Evolutionary conservation across 2,329 filamentous ascomycete genomes (phyloP).

Genomic region (Fusarium fujikuroi): DNA sequence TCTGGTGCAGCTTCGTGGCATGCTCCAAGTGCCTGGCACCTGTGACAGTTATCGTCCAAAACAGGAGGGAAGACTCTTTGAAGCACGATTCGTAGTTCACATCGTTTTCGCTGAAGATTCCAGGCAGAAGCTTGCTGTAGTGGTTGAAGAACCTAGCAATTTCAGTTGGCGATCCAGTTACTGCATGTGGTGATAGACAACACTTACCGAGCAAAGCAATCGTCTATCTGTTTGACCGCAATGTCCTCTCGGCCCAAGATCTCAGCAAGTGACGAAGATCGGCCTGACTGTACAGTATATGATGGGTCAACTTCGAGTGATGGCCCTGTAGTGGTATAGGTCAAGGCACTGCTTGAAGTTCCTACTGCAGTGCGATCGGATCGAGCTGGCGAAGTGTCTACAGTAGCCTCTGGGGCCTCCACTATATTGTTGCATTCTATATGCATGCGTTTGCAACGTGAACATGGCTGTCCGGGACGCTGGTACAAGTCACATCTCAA

Average conservation of each 20-base stretch:
- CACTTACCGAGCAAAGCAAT: background rate
- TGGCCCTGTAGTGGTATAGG: no score
- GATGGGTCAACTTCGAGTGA: background rate
- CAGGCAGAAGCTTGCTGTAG: background rate
- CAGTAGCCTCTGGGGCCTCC: background rate
- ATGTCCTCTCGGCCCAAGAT: background rate
- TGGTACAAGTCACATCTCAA: background rate
- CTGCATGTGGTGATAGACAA: background rate
- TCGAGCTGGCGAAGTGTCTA: background rate
- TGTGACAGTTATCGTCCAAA: slow-evolving; percentile 1
- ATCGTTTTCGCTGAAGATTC: background rate
- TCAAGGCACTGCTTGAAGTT: background rate
- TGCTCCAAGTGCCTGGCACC: background rate
- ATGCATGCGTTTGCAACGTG: background rate
- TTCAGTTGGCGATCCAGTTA: background rate
- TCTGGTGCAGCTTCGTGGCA: background rate
- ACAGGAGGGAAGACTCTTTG: background rate
- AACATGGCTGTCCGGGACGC: background rate
- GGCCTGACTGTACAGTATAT: background rate
- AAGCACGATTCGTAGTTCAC: background rate
- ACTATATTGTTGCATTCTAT: background rate
- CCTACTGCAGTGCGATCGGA: background rate
- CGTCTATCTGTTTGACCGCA: background rate
- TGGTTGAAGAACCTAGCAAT: background rate
- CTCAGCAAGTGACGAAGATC: background rate